Base-by-base conservation (phyloP, 768 basidiomycete genomes). In the Leccinum broughii region DNA sequence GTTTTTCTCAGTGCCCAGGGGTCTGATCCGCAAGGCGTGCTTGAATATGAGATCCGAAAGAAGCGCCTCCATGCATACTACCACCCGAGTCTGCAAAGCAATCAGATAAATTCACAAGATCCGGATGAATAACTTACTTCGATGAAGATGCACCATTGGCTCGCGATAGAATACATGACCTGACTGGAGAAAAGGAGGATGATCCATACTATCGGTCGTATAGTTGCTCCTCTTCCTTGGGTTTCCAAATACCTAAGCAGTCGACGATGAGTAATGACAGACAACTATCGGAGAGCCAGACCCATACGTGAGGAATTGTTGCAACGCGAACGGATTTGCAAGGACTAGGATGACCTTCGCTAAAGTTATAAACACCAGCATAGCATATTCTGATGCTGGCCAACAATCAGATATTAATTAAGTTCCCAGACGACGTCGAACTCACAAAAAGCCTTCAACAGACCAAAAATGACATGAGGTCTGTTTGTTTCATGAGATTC, bases 191-290 rank as follows among this genome's bases (percentile, higher is more conserved):
- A 80, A 20, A 87, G 74, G 67, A 76, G 72, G 0, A 73, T 28
- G n/a, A 90, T 80, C 88, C 89, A 90, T 6, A 89, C 81, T 82
- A 87, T 88, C 1, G 89, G 89, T 44, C 80, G 80, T 30, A 85
- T 69, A 13, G 72, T 66, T 0, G 85, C 77, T 26, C 72, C 78
- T 60, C 78, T 66, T 1, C 84, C 84, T 15, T 75, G 72, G 1
- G 71, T 78, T 73, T 90, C 87, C 24, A 91, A 72, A 66, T 89
- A 85, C 46, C 82, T 86, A 55, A 39, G 8, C 28, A 15, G 15
- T 22, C 15, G 28, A 15, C 48, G 37, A 20, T 53, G 20, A 61
- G 17, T 24, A 24, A 28, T 22, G 39, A 1, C 20, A 10, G 32
- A 57, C 10, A 6, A 22, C 51, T 6, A 20, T 1, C 6, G 22